Evolutionary conservation across 768 basidiomycete genomes (phyloP), one percentile per base, ranked within the genome.

Genomic region (Hygrophoropsis aurantiaca): DNA sequence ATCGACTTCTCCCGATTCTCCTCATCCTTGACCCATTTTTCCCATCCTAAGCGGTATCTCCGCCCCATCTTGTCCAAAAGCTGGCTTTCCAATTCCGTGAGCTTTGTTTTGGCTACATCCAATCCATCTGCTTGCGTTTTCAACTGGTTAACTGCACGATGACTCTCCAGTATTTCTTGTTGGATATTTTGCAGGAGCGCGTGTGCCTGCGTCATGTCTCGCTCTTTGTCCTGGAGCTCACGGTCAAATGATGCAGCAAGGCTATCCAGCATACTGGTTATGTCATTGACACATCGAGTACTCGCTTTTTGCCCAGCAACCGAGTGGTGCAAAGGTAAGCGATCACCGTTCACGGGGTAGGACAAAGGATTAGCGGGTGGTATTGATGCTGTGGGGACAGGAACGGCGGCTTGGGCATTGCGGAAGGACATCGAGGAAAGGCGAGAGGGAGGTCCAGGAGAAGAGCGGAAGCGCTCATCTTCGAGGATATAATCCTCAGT

Each of bases 401-500:
- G 79, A 51, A 72, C 78, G 11, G 80, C 77, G 5, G 75, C 81
- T 47, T 87, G 85, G 0, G 80, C 74, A 50, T 85, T 86, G 45
- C 89, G 80, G 65, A 81, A 88, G 9, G 85, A 84, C 84, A 89
- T 85, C 16, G 78, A 68, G 20, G 75, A 63, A 18, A 75, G 68
- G 40, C 87, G 80, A 8, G 89, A 84, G 11, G 82, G 78, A 6
- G 90, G 85, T 0, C 83, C 79, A 2, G 94, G 94, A 6, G 93
- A 95, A 1, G 90, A 89, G 32, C 95, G 80, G 71, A 97, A 97
- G 40, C 94, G 83, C 66, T 98, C 97, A 62, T 99, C 97, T 65
- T 99, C 97, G 27, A 99, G 78, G 53, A 99, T 98, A 60, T 98
- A 99, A 64, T 98, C 97, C 68, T 99, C 95, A 2, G 97, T 90